Percentiles rank a stretch among this genome's conserved stretches.
phyloP scores from a whole-genome alignment of 2,329 filamentous ascomycete species.

The Cladosporium halotolerans region DNA sequence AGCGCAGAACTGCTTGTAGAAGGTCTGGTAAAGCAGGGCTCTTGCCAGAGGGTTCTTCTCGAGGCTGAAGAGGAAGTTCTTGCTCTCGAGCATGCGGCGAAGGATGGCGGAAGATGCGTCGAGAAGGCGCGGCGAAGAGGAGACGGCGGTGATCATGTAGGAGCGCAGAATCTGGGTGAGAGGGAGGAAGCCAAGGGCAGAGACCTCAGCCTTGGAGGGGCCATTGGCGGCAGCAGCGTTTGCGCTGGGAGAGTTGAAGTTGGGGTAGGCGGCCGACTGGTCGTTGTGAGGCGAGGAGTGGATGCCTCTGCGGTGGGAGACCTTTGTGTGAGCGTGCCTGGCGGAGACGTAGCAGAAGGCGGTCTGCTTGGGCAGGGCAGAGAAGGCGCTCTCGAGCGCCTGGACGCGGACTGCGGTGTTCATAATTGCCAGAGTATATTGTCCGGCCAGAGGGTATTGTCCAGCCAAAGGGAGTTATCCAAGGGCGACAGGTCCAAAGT shows the following conservation, averaged over 20 bases:
- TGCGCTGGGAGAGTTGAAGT: slow-evolving; percentile 6
- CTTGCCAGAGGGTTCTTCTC: slow-evolving; percentile 69
- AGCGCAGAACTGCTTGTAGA: slow-evolving; percentile 88
- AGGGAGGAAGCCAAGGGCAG: slow-evolving; percentile 60
- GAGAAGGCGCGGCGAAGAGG: slow-evolving; percentile 64
- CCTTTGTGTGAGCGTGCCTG: slow-evolving; percentile 7
- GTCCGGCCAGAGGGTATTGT: too few relatives aligned
- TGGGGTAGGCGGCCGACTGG: slow-evolving; percentile 9
- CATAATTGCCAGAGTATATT: not conserved
- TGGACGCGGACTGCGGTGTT: slow-evolving; percentile 5
- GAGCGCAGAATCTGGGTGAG: slow-evolving; percentile 62
- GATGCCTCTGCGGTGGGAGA: slow-evolving; percentile 4
- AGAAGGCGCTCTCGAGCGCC: slow-evolving; percentile 9
- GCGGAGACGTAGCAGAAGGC: not conserved
- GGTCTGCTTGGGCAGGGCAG: slow-evolving; percentile 1
- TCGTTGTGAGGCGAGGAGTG: slow-evolving; percentile 11
- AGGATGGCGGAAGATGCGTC: slow-evolving; percentile 64
- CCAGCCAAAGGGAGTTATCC: too few relatives aligned
- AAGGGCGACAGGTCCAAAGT: too few relatives aligned
- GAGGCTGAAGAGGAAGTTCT: slow-evolving; percentile 60
- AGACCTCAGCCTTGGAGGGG: slow-evolving; percentile 6
- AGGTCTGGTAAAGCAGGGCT: slow-evolving; percentile 68
- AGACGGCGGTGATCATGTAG: slow-evolving; percentile 62
- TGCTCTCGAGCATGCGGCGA: slow-evolving; percentile 62
- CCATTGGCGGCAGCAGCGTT: not conserved